Evolutionary conservation across 75 land plant species (phyloP).

Genomic region (Azolla pinnata): DNA sequence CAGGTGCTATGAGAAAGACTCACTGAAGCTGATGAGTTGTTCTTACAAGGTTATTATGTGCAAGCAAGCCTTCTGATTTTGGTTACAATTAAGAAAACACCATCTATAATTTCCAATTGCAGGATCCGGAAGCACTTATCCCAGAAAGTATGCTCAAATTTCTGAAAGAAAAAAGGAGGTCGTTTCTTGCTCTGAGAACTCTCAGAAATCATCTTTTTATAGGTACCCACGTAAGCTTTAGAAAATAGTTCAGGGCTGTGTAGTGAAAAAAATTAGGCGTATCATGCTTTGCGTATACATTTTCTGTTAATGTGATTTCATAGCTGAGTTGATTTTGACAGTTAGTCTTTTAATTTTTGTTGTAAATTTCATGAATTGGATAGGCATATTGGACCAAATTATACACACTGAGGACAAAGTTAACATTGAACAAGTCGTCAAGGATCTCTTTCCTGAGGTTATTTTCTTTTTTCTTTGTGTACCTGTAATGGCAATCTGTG

Average conservation of each 20-base stretch:
- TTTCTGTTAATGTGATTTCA: too few species aligned
- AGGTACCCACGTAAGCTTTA: too few species aligned
- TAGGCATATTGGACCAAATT: constrained; percentile 83
- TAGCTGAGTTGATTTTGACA: too few species aligned
- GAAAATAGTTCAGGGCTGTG: too few species aligned
- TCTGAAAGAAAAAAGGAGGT: constrained; percentile 46
- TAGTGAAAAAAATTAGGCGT: too few species aligned
- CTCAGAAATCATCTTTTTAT: constrained; percentile 70
- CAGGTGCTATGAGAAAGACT: constrained; percentile 71
- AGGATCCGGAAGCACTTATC: constrained; percentile 70
- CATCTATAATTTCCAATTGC: too few species aligned
- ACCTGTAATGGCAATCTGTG: too few species aligned
- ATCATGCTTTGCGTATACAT: too few species aligned
- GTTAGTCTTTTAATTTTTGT: too few species aligned
- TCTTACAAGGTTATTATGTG: constrained; percentile 76
- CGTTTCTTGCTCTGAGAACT: constrained; percentile 71
- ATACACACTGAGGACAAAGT: constrained; percentile 70
- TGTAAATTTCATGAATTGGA: too few species aligned
- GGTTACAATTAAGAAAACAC: too few species aligned
- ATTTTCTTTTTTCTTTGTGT: too few species aligned
- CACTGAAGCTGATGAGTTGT: constrained; percentile 71
- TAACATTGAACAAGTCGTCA: constrained; percentile 49
- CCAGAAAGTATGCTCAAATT: constrained; percentile 48
- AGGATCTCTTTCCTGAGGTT: constrained; percentile 72
- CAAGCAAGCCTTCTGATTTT: constrained; percentile 10